These are phyloP conservation scores for Colletotrichum phormii DNA, from an alignment of 2,329 filamentous ascomycete species.

Conservation along the genomic window DNA sequence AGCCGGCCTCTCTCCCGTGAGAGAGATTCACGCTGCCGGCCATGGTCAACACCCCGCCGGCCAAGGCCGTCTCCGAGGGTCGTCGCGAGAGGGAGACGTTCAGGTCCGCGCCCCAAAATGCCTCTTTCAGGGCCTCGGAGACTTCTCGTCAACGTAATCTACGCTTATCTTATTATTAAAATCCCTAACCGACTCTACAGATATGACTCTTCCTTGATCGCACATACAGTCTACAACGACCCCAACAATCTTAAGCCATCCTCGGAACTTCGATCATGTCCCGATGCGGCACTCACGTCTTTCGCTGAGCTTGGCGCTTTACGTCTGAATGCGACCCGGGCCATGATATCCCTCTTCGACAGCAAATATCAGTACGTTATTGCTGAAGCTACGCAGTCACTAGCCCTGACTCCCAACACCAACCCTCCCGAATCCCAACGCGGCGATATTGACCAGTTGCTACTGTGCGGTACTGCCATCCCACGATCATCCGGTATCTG, in stretches of 20 bases:
- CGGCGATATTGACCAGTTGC: slow-evolving; percentile 25
- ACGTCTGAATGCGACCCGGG: slow-evolving; percentile 52
- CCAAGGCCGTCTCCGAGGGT: slow-evolving; percentile 35
- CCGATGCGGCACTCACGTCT: slow-evolving; percentile 56
- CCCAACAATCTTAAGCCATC: slow-evolving; percentile 37
- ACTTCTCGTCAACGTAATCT: neutral
- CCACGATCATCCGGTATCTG: slow-evolving; percentile 45
- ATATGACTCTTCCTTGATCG: slow-evolving; percentile 30
- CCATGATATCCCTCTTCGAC: slow-evolving; percentile 65
- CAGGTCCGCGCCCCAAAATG: slow-evolving; percentile 30
- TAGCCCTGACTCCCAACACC: slow-evolving; percentile 49
- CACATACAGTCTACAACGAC: slow-evolving; percentile 37
- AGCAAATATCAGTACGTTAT: slow-evolving; percentile 59
- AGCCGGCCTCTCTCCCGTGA: neutral
- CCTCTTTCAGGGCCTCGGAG: neutral
- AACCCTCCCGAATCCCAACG: slow-evolving; percentile 20
- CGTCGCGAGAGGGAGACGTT: slow-evolving; percentile 46
- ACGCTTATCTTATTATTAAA: neutral
- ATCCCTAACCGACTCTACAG: slow-evolving; percentile 7
- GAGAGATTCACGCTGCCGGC: too few species aligned
- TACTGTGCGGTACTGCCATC: slow-evolving; percentile 44
- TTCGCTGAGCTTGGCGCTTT: slow-evolving; percentile 61
- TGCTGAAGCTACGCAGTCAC: slow-evolving; percentile 59
- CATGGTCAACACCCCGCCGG: neutral
- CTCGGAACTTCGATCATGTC: slow-evolving; percentile 41